Conservation (phyloP, 1,284 basidiomycete species). For the Leucoagaricus sp. region DNA sequence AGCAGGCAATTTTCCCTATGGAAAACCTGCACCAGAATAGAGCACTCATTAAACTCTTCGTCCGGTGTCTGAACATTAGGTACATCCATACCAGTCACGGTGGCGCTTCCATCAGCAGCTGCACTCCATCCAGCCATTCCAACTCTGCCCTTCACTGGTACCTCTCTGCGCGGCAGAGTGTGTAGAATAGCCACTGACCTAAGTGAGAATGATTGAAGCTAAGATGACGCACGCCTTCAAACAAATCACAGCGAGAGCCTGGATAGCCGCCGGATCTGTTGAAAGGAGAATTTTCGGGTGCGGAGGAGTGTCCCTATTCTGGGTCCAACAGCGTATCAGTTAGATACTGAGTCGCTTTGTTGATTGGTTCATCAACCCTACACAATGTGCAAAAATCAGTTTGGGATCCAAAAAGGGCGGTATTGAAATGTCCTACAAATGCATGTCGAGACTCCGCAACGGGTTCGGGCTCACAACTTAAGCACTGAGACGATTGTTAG, state of each 20-base stretch:
- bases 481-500: slow-evolving; percentile 36
- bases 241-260: slow-evolving; percentile 21
- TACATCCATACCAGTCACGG: slow-evolving; percentile 22
- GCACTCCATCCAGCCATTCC: slow-evolving; percentile 30
- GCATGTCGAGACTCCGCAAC: slow-evolving; percentile 20
- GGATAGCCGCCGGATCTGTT: slow-evolving; percentile 18
- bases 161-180: no score
- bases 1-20: slow-evolving; percentile 41
- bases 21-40: slow-evolving; percentile 34
- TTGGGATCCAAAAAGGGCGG: not conserved
- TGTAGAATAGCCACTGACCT: not conserved
- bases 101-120: slow-evolving; percentile 25
- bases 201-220: not conserved
- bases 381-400: not conserved
- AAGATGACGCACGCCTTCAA: slow-evolving; percentile 6
- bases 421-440: slow-evolving; percentile 18
- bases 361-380: slow-evolving; percentile 27
- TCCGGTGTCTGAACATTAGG: not conserved
- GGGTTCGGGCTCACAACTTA: slow-evolving; percentile 28
- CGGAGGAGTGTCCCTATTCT: slow-evolving; percentile 20
- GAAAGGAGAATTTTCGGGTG: slow-evolving; percentile 23
- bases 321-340: slow-evolving; percentile 27
- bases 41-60: not conserved
- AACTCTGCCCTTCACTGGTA: slow-evolving; percentile 7
- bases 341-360: slow-evolving; percentile 23